These are phyloP conservation scores for Macrolepiota fuliginosa DNA, from an alignment of 768 basidiomycete genomes.

Conservation along the genomic window DNA sequence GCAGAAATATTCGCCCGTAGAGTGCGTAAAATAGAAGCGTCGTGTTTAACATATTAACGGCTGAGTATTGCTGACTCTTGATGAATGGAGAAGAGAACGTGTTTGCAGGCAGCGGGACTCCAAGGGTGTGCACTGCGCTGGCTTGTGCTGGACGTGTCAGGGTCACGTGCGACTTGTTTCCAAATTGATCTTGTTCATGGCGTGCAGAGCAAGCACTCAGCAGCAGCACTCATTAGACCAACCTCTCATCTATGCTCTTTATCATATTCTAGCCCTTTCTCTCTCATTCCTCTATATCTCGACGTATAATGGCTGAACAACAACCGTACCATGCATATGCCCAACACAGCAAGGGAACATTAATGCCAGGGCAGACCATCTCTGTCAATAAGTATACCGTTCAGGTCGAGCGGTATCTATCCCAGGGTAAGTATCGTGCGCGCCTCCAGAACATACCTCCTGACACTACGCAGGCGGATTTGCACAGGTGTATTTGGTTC, in stretches of 20 bases:
- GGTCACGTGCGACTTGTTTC: constrained; percentile 11
- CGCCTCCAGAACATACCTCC: constrained; percentile 14
- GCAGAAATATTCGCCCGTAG: background rate
- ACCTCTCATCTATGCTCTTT: constrained; percentile 16
- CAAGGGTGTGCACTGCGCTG: no score
- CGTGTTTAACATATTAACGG: no score
- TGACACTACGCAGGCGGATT: constrained; percentile 73
- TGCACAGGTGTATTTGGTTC: constrained; percentile 95
- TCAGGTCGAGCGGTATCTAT: constrained; percentile 91
- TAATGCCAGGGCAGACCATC: constrained; percentile 82
- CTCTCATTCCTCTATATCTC: constrained; percentile 11
- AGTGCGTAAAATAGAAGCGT: no score
- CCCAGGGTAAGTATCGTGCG: constrained; percentile 66
- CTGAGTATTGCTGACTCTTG: background rate
- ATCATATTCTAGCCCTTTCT: constrained; percentile 15
- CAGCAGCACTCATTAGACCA: constrained; percentile 14
- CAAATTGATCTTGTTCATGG: constrained; percentile 12
- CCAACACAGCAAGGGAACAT: constrained; percentile 62
- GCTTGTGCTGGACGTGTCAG: background rate
- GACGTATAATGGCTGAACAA: constrained; percentile 44
- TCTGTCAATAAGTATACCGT: constrained; percentile 88
- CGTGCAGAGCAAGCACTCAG: constrained; percentile 15
- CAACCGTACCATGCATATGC: constrained; percentile 47
- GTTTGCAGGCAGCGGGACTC: background rate
- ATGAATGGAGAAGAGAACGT: background rate